Percentiles rank a stretch among this genome's conserved stretches.
Evolutionary conservation across 208 protist species (phyloP).

Genomic region (Angomonas ambiguus): DNA sequence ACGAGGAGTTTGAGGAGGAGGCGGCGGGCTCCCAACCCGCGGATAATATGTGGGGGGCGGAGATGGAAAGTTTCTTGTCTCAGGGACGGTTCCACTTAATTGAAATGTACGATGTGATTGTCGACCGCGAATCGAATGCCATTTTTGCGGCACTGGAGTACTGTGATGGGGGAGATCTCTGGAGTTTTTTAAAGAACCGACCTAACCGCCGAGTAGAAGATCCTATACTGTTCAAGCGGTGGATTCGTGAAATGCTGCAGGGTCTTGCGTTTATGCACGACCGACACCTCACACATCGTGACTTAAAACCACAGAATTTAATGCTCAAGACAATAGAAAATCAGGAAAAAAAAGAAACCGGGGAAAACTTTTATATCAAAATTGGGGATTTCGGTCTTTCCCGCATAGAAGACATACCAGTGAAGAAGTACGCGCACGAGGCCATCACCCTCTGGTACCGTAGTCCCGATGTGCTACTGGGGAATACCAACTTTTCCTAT

Average conservation of each 20-base stretch:
- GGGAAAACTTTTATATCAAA: conserved; percentile 57
- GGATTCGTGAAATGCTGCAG: conserved; percentile 63
- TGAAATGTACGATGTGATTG: conserved; percentile 93
- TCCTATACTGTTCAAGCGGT: conserved; percentile 37
- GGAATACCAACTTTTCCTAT: conserved; percentile 69
- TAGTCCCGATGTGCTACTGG: conserved; percentile 89
- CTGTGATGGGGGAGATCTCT: conserved; percentile 94
- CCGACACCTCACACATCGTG: conserved; percentile 52
- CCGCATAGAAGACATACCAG: conserved; percentile 77
- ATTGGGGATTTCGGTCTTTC: conserved; percentile 88
- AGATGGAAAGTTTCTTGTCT: conserved; percentile 21
- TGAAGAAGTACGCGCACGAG: conserved; percentile 90
- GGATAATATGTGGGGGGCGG: not conserved
- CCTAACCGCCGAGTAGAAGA: conserved; percentile 28
- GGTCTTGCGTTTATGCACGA: conserved; percentile 69
- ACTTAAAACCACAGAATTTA: conserved; percentile 80
- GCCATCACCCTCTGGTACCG: conserved; percentile 94
- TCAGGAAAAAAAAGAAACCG: not conserved
- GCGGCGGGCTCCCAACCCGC: not conserved
- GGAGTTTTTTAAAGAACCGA: conserved; percentile 80
- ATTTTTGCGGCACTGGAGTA: conserved; percentile 96
- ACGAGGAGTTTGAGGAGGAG: not conserved
- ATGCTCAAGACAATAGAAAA: conserved; percentile 42
- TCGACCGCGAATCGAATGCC: conserved; percentile 68
- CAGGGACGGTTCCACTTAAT: conserved; percentile 55